Percentiles rank a stretch among this genome's conserved stretches.
Evolutionary conservation across 2,329 filamentous ascomycete genomes (phyloP).

Genomic region (Aspergillus unguis): DNA sequence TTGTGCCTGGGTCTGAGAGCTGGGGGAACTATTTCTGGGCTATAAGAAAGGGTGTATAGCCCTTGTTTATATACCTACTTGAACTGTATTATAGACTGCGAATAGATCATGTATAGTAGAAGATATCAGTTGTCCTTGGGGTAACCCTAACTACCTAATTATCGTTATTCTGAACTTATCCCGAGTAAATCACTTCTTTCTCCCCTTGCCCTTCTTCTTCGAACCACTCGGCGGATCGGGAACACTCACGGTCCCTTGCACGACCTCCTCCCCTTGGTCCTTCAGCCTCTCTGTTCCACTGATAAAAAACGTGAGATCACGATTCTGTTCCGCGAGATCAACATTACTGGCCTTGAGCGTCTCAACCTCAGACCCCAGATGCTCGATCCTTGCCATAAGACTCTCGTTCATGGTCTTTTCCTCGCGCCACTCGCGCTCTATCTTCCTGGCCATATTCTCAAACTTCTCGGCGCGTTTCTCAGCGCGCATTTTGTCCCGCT

Average conservation of each 20-base stretch:
- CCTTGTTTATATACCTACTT: too few relatives aligned
- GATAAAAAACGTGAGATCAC: constrained; percentile 84
- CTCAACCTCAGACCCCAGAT: constrained; percentile 58
- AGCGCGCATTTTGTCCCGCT: constrained; percentile 69
- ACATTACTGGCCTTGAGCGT: constrained; percentile 59
- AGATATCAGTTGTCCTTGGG: neutral
- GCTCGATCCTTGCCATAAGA: constrained; percentile 72
- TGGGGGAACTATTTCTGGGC: constrained; percentile 97
- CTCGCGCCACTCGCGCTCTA: constrained; percentile 75
- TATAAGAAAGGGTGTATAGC: constrained; percentile 55
- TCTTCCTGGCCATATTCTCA: constrained; percentile 68
- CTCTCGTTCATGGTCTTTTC: constrained; percentile 82
- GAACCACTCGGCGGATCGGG: constrained; percentile 51
- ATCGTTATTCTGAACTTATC: neutral
- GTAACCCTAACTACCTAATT: neutral
- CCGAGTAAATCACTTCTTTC: constrained; percentile 11
- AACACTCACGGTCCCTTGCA: constrained; percentile 67
- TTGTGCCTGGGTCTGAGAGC: constrained; percentile 74
- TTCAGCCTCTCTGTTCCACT: constrained; percentile 76
- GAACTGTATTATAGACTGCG: neutral
- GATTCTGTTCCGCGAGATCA: constrained; percentile 80
- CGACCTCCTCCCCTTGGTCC: constrained; percentile 68
- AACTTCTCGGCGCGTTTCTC: constrained; percentile 67
- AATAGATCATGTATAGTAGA: neutral
- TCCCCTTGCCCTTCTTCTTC: constrained; percentile 45